Conservation (phyloP, 345 rosid genomes). For the Salix koriyanagi region DNA sequence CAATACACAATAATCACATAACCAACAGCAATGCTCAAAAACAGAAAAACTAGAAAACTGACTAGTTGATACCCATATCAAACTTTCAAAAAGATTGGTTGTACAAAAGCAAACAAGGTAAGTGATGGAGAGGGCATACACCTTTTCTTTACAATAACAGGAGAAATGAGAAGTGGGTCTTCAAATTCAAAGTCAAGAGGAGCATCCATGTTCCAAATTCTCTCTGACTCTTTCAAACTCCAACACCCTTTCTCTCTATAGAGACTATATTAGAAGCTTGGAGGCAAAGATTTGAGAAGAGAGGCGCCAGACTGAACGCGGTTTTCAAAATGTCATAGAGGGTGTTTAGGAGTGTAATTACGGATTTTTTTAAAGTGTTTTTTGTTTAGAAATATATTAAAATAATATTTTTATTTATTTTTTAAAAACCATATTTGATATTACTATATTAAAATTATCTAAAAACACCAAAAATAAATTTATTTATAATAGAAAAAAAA, state of each 20-base stretch:
- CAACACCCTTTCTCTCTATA: neutral
- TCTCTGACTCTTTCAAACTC: neutral
- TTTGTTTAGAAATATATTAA: too few species aligned
- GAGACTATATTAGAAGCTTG: neutral
- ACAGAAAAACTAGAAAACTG: neutral
- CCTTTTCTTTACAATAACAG: constrained; percentile 46
- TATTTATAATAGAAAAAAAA: too few species aligned
- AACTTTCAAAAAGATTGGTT: neutral
- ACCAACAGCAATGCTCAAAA: neutral
- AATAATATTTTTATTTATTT: too few species aligned
- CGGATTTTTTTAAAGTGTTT: too few species aligned
- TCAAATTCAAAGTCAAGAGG: constrained; percentile 85
- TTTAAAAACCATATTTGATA: too few species aligned
- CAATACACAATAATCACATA: neutral
- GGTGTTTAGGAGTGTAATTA: too few species aligned
- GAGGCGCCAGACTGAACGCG: neutral
- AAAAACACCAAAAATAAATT: too few species aligned
- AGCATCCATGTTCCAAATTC: constrained; percentile 34
- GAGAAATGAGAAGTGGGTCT: constrained; percentile 48
- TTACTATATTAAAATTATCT: too few species aligned
- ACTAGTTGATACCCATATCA: neutral
- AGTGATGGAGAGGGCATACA: constrained; percentile 7
- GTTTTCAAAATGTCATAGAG: neutral
- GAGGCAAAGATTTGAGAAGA: neutral
- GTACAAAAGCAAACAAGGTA: neutral